These are phyloP conservation scores for Paraleonurus japonicus DNA, from an alignment of 257 asterid species.

Conservation along the genomic window DNA sequence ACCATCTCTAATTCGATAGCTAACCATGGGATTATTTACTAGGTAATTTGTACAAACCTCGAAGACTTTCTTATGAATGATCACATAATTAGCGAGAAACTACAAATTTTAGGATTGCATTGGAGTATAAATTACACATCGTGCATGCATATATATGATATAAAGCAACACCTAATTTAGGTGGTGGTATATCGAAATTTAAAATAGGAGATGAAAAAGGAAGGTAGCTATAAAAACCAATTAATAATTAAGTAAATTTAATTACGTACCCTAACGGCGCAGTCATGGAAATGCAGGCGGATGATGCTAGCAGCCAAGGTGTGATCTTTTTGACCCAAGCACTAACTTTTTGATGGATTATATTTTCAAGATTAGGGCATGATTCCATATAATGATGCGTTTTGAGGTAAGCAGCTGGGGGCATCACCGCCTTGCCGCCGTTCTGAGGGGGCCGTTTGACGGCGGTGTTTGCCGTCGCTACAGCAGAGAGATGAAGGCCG, in stretches of 20 bases:
- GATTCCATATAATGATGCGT: constrained; percentile 35
- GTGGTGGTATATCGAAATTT: neutral
- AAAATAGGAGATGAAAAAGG: neutral
- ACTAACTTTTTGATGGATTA: constrained; percentile 44
- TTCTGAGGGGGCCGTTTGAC: neutral
- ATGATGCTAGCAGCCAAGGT: constrained; percentile 70
- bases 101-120: too few species aligned
- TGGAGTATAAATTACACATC: too few species aligned
- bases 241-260: too few species aligned
- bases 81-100: too few species aligned
- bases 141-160: too few species aligned
- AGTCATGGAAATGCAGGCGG: constrained; percentile 82
- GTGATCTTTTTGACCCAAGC: constrained; percentile 56
- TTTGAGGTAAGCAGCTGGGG: constrained; percentile 40
- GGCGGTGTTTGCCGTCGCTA: neutral
- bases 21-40: too few species aligned
- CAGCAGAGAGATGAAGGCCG: constrained; percentile 10
- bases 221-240: neutral
- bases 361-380: constrained; percentile 62
- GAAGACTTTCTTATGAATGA: too few species aligned
- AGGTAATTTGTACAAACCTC: neutral
- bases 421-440: constrained; percentile 6
- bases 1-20: too few species aligned
- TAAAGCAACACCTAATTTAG: neutral
- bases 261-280: constrained; percentile 62